Conservation (phyloP, 1,284 basidiomycete genomes). For the Porogramme epimiltina region DNA sequence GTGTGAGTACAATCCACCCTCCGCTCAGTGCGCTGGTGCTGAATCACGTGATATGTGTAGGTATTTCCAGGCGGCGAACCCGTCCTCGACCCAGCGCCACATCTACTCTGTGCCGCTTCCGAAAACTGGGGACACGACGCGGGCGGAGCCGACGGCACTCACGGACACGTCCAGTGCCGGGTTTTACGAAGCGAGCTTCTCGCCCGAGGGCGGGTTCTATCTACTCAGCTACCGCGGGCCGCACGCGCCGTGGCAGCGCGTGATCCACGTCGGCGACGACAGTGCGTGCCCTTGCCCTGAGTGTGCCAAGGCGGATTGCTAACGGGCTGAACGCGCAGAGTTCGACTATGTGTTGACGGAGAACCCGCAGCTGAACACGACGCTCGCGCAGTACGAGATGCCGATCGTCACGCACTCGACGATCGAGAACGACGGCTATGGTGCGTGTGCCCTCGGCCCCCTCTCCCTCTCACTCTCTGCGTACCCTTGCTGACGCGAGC, state of each 20-base stretch:
- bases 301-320: not conserved
- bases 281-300: constrained; percentile 40
- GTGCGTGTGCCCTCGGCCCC: too few species aligned
- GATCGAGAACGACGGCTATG: constrained; percentile 78
- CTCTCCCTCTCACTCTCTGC: not conserved
- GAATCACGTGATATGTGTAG: constrained; percentile 44
- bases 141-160: constrained; percentile 52
- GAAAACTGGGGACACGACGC: constrained; percentile 30
- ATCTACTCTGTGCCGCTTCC: constrained; percentile 79
- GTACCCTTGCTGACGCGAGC: not conserved
- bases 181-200: constrained; percentile 75
- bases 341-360: constrained; percentile 70
- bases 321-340: constrained; percentile 39
- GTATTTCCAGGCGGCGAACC: constrained; percentile 88
- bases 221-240: constrained; percentile 83
- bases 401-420: constrained; percentile 71
- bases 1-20: constrained; percentile 57
- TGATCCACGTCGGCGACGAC: constrained; percentile 65
- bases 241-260: constrained; percentile 83
- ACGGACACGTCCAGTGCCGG: constrained; percentile 67
- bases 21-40: not conserved
- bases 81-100: constrained; percentile 82
- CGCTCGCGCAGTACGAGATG: constrained; percentile 70
- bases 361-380: constrained; percentile 75
- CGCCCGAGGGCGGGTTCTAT: constrained; percentile 85